Evolutionary conservation across 108 stramenopile genomes (phyloP).

Genomic region (Skeletonema costatum): DNA sequence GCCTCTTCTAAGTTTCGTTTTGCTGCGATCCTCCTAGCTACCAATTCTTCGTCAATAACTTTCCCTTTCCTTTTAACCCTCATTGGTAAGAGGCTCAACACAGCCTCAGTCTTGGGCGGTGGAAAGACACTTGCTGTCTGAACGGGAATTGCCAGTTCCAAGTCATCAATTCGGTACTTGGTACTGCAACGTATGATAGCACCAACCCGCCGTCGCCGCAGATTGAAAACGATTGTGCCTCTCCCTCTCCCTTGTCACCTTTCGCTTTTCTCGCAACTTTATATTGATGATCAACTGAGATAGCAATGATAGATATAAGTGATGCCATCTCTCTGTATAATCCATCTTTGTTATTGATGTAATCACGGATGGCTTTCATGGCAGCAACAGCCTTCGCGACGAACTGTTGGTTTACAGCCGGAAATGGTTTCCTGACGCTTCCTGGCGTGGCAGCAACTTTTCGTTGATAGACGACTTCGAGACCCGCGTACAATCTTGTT

Average conservation of each 20-base stretch:
- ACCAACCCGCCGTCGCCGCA: constrained; percentile 12
- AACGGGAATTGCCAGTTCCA: too few species aligned
- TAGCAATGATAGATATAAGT: background rate
- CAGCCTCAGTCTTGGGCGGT: too few species aligned
- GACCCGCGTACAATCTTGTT: background rate
- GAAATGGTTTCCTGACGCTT: background rate
- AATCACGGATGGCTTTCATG: constrained; percentile 16
- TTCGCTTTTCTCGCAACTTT: background rate
- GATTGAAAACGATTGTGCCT: constrained; percentile 9
- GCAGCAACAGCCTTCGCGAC: background rate
- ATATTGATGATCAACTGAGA: constrained; percentile 14
- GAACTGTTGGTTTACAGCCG: background rate
- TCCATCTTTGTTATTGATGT: constrained; percentile 4
- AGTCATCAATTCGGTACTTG: background rate
- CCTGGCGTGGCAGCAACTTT: background rate
- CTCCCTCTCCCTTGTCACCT: constrained; percentile 2
- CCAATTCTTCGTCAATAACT: too few species aligned
- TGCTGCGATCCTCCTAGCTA: too few species aligned
- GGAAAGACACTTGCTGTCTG: too few species aligned
- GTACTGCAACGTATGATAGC: constrained; percentile 2
- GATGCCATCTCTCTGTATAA: constrained; percentile 21
- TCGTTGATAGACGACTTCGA: background rate
- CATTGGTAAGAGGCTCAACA: too few species aligned
- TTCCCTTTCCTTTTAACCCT: too few species aligned
- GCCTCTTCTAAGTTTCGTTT: too few species aligned